Percentiles rank a stretch among this genome's conserved stretches.
Evolutionary conservation across 176 grass and related monocot species (phyloP).

Genomic region (Secale cereale): DNA sequence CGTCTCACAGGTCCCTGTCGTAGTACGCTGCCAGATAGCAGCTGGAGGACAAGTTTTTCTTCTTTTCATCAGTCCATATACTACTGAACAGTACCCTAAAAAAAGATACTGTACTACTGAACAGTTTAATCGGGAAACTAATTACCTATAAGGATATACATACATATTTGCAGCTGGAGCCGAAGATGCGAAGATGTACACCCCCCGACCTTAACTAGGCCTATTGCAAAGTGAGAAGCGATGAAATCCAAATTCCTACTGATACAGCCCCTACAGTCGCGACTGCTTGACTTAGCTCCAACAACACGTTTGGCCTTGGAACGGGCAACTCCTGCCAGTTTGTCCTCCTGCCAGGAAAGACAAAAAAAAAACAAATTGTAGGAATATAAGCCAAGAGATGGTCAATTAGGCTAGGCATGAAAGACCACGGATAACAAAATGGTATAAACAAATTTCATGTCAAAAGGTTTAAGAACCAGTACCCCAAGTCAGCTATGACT

Average conservation of each 20-base stretch:
- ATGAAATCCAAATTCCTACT: constrained; percentile 82
- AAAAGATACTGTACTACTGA: too few species aligned
- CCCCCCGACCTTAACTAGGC: constrained; percentile 12
- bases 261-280: constrained; percentile 70
- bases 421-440: neutral
- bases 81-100: constrained; percentile 3
- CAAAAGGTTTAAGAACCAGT: constrained; percentile 32
- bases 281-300: constrained; percentile 90
- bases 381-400: constrained; percentile 15
- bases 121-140: constrained; percentile 1
- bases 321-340: constrained; percentile 80
- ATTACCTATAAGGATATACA: constrained; percentile 34
- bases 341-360: constrained; percentile 57
- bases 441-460: constrained; percentile 4
- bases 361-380: neutral
- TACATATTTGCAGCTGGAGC: constrained; percentile 26
- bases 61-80: constrained; percentile 1
- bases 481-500: constrained; percentile 94
- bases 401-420: neutral
- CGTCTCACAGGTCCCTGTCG: neutral
- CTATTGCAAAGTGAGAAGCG: constrained; percentile 55
- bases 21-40: neutral
- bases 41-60: constrained; percentile 6
- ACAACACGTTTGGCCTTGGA: constrained; percentile 61
- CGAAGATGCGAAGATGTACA: constrained; percentile 4